phyloP scores from a whole-genome alignment of 31 red algal genomes.

The Bonnemaisonia californica region DNA sequence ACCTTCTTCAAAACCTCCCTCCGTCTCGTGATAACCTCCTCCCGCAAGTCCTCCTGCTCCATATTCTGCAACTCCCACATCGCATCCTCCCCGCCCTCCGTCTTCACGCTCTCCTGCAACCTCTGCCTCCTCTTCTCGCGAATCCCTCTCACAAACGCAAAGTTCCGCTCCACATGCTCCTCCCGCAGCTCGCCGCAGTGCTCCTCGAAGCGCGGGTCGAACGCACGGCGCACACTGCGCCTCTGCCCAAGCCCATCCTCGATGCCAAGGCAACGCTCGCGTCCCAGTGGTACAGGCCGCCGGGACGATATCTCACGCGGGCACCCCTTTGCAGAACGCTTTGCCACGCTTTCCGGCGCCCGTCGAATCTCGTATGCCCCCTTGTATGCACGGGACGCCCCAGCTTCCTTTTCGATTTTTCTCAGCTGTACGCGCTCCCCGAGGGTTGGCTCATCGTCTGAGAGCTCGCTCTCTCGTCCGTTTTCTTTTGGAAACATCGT shows the following conservation, averaged over 20 bases:
- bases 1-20: slow-evolving; percentile 30
- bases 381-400: background rate
- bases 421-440: slow-evolving; percentile 8
- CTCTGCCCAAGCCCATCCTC: slow-evolving; percentile 1
- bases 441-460: slow-evolving; percentile 20
- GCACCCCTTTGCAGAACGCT: slow-evolving; percentile 17
- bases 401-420: background rate
- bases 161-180: slow-evolving; percentile 46
- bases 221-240: slow-evolving; percentile 35
- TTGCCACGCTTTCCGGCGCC: slow-evolving; percentile 21
- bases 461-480: too few species aligned
- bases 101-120: slow-evolving; percentile 26
- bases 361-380: background rate
- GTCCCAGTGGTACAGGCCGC: slow-evolving; percentile 53
- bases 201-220: slow-evolving; percentile 68
- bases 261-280: slow-evolving; percentile 57
- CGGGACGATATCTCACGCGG: slow-evolving; percentile 61
- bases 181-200: slow-evolving; percentile 64
- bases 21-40: slow-evolving; percentile 4
- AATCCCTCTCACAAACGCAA: slow-evolving; percentile 38
- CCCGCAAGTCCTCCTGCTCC: slow-evolving; percentile 36
- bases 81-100: slow-evolving; percentile 22
- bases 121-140: slow-evolving; percentile 6
- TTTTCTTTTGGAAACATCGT: too few species aligned
- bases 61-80: slow-evolving; percentile 23